Evolutionary conservation across 2,329 filamentous ascomycete genomes (phyloP).

Genomic region (Orbilia quercus): DNA sequence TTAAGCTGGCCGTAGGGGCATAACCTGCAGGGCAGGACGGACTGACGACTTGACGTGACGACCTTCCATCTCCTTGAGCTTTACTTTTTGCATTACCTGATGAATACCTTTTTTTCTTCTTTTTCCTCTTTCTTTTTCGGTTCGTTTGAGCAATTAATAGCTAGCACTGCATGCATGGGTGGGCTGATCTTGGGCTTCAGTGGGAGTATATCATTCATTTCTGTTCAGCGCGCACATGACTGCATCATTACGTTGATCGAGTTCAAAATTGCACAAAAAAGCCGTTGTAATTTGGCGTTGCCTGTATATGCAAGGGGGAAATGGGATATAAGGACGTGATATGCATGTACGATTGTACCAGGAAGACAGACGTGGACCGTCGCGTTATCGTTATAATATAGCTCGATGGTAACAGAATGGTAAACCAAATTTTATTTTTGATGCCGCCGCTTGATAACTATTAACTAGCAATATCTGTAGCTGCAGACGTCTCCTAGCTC

Average conservation of each 20-base stretch:
- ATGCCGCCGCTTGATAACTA: too few relatives aligned
- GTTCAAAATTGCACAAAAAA: neutral
- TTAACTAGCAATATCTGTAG: too few relatives aligned
- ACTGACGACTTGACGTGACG: conserved; percentile 14
- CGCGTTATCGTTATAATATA: too few relatives aligned
- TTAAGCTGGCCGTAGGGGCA: conserved; percentile 11
- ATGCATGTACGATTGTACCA: neutral
- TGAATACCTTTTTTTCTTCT: conserved; percentile 7
- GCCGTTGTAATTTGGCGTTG: neutral
- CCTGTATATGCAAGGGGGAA: neutral
- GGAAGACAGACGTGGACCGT: neutral
- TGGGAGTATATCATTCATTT: conserved; percentile 22
- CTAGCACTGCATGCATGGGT: conserved; percentile 41
- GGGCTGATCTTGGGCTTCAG: conserved; percentile 17
- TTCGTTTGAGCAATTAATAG: conserved; percentile 22
- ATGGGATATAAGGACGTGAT: too few relatives aligned
- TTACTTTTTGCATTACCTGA: conserved; percentile 6
- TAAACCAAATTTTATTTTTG: too few relatives aligned
- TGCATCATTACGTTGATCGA: neutral
- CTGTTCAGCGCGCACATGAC: neutral
- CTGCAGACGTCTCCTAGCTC: too few relatives aligned
- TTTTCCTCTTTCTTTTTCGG: conserved; percentile 8
- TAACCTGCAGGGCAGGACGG: conserved; percentile 23
- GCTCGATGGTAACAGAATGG: too few relatives aligned
- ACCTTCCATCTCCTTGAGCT: conserved; percentile 14